Conservation (phyloP, 2,329 filamentous ascomycete species). For the Botrytis galanthina region DNA sequence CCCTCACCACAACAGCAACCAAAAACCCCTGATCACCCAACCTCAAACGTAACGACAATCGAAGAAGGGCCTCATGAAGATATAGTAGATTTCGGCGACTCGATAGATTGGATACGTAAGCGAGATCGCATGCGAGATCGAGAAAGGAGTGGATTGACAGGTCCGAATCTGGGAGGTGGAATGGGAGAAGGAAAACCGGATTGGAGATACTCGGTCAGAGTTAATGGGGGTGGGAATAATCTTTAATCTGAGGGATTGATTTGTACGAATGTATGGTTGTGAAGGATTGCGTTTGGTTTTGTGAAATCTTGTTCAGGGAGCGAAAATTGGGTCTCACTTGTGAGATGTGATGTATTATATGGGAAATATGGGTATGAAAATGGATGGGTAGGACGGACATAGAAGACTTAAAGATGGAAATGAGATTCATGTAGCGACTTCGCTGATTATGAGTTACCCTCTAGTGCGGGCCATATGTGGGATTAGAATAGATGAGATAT, state of each 20-base stretch:
- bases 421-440: not conserved
- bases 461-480: not conserved
- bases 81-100: not conserved
- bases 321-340: not conserved
- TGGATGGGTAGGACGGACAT: not conserved
- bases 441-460: not conserved
- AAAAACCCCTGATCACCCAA: not conserved
- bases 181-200: not conserved
- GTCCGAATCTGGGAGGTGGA: not conserved
- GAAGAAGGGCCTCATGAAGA: not conserved
- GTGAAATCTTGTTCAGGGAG: fast-evolving
- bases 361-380: not conserved
- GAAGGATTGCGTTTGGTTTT: not conserved
- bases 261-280: not conserved
- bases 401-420: not conserved
- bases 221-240: not conserved
- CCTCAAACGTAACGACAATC: no score
- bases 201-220: constrained; percentile 2
- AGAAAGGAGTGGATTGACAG: not conserved
- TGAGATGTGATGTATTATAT: not conserved
- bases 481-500: not conserved
- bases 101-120: not conserved
- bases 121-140: not conserved
- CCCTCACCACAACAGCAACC: not conserved
- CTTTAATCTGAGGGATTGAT: not conserved